These are phyloP conservation scores for Coelastrella sp. DNA, from an alignment of 139 green algal species.

Conservation along the genomic window DNA sequence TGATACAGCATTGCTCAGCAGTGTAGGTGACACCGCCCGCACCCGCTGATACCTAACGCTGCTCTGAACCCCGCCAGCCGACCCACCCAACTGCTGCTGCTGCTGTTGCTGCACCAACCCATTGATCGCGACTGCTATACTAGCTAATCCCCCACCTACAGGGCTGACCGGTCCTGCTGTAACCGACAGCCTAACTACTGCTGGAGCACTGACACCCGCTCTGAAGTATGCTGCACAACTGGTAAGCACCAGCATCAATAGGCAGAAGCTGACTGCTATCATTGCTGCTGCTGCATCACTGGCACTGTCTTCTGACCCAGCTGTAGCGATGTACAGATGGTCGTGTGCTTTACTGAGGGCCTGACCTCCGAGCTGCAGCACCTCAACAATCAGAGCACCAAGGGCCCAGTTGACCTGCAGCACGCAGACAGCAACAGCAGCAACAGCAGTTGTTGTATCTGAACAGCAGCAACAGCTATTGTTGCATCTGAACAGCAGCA, in stretches of 20 bases:
- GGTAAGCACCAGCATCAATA: neutral
- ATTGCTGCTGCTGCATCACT: neutral
- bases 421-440: too few species aligned
- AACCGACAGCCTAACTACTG: neutral
- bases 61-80: neutral
- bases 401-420: conserved; percentile 23
- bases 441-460: too few species aligned
- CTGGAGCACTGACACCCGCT: neutral
- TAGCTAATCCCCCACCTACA: neutral
- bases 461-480: too few species aligned
- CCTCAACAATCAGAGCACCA: neutral
- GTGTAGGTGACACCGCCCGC: neutral
- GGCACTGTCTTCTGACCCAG: neutral
- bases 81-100: neutral
- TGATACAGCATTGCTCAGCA: neutral
- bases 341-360: neutral
- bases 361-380: neutral
- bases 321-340: neutral
- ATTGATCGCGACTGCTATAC: neutral
- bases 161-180: neutral
- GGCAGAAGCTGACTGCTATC: neutral
- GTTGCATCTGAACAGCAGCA: too few species aligned
- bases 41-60: neutral
- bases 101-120: neutral
- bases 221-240: neutral